Evolutionary conservation across 2,329 filamentous ascomycete genomes (phyloP), one percentile per base, ranked within the genome.

Genomic region (Trichoderma sp.): DNA sequence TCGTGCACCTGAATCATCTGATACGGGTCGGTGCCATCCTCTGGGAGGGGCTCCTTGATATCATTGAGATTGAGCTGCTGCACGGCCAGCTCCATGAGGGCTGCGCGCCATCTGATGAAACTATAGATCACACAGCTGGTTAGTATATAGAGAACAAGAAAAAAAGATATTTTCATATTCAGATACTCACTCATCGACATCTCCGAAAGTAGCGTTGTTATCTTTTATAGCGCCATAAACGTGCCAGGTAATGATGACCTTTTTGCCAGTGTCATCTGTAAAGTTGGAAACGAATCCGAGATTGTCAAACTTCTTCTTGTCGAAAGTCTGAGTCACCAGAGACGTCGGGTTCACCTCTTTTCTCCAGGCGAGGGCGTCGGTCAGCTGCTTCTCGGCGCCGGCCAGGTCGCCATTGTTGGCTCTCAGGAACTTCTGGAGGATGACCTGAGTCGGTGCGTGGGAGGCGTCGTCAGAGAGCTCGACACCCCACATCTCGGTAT

Each of bases 1-100:
- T 98, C 95, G 82, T 98, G 95, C 33, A 97, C 89, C 81, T 97
- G 94, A 75, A 92, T 87, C 83, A 96, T 94, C 81, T 95, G 92
- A 82, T 97, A 96, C 0, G 92, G 92, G 77, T 97, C 95, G 73
- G 87, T 83, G 71, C 89, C 90, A 65, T 88, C 90, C 68, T 93
- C 90, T 2, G 91, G 89, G 75, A 94, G 93, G 53, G 88, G 86
- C 72, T 85, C 82, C 10, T 88, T 93, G 63, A 92, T 92, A 31
- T 87, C 84, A 24, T 85, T 78, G 72, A 97, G 86, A 72, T 89
- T 85, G 67, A 97, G 89, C 71, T 92, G 89, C 72, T 89, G 86
- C 57, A 97, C 84, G 3, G 92, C 92, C 59, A 93, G 84, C 79
- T 97, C 94, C 94, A 97, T 97, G 68, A 97, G 87, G 14, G 92